Base-by-base conservation (phyloP, 176 grass and related monocot genomes). In the Eremochloa ophiuroides region DNA sequence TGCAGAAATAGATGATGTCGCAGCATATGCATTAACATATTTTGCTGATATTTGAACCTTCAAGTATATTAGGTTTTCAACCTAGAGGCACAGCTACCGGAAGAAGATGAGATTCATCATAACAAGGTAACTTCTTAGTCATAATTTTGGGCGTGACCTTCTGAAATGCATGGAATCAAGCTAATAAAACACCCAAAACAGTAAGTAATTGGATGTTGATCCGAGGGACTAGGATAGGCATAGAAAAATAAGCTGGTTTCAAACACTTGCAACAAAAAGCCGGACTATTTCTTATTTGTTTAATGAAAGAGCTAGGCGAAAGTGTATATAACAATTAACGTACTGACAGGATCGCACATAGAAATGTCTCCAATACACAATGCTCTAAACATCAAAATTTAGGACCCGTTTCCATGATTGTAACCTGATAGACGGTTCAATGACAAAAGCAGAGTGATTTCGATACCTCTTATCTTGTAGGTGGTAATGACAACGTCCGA, bases 381-480 rank as follows among this genome's bases (percentile, higher is more conserved):
- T 80, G 33, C 13, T 47, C 22, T 17, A 64, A 38, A 33, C 16
- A 67, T 55, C 61, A 66, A 58, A 55, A 34, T 55, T 55, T 3
- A 43, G 33, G 26, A 6, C 20, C 1, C 55, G 38, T 66, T 77
- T 66, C 37, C 27, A 80, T 10, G 39, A 13, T 10, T 6, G 8
- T 62, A n/a, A 83, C 23, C 29, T 33, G 51, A 71, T 25, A 51
- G 64, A 42, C 25, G 50, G 35, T 81, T 62, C 16, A 55, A 81
- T 46, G 44, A 43, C 12, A 55, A 55, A 7, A 55, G 51, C 51
- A 55, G 20, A 23, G 22, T 55, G 51, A 55, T 56, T 56, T 23
- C 22, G 3, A 33, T 82, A 89, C 88, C 83, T 86, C 37, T 89
- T 77, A 77, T 10, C 16, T 66, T 3, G 73, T 58, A 77, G 83